Evolutionary conservation across 768 basidiomycete genomes (phyloP), one percentile per base, ranked within the genome.

Genomic region (Pleurotus djamor): DNA sequence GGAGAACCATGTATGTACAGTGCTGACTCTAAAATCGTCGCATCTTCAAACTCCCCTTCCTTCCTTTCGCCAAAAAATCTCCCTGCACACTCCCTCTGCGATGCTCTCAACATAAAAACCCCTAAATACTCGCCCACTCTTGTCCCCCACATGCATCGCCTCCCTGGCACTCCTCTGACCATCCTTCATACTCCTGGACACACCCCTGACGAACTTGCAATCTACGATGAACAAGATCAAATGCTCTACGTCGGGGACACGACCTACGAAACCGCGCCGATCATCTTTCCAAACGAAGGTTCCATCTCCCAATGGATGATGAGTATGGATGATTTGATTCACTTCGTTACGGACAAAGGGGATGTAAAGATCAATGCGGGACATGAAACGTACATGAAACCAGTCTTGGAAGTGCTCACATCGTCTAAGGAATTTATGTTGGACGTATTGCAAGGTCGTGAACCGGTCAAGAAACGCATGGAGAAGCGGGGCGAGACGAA

Each of bases 241-340:
- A 81, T 83, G 82, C 69, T 84, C 1, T 85, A 83, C 51, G 81
- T 83, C 9, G 85, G 85, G 2, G 84, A 85, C 60, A 78, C 81
- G 48, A 68, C 83, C 45, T 85, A 86, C 61, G 83, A 86, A 63
- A 67, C 76, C 57, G 82, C 78, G 37, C 76, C 73, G 4, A 85
- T 84, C 65, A 80, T 85, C 64, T 85, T 86, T 65, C 77, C 83
- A 0, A 73, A 68, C 36, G 78, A 82, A 65, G 84, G 83, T 28
- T 80, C 82, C n/a, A 79, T 85, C 45, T 67, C 74, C 6, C 66
- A 67, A 1, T 86, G 84, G 84, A 72, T 84, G 38, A 60, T 64
- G 2, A 77, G 76, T 28, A 69, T 85, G 35, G 73, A 81, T 41
- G 65, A 62, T 34, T 69, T 85, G 52, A 70, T 80, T n/a, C 61